Base-by-base conservation (phyloP, 306 rosid species). In the Alnus rubra region DNA sequence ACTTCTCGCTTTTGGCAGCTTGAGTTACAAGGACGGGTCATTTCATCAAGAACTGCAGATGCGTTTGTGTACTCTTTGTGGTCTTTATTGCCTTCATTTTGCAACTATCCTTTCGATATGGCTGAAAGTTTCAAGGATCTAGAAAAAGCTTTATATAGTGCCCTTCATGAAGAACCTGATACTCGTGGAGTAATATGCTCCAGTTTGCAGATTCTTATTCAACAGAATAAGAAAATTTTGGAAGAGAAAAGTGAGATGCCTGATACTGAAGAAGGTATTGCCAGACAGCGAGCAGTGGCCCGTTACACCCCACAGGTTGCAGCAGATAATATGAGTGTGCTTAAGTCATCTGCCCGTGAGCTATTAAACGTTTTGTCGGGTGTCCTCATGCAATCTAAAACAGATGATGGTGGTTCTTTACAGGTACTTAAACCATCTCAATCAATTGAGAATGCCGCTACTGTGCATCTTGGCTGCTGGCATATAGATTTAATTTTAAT, bases 321-420 rank as follows among this genome's bases (percentile, higher is more conserved):
- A 31, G 45, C 56, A 48, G 84, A 82, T 69, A 95, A 95, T 82
- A 84, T 95, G 78, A 71, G 70, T 53, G 90, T 69, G 70, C 84
- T 94, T 72, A 89, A 82, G 76, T 81, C 86, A 79, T 86, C 89
- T 77, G 87, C 92, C 58, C 81, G 78, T 48, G 82, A 67, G 54
- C 69, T 90, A 44, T 50, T 95, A 82, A 64, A 76, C 76, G 90
- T 84, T 74, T 82, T 92, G 49, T 91, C 94, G 18, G 75, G 76
- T 15, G 86, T 91, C 54, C 90, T 92, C 69, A 78, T 87, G 69
- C 83, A 88, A 47, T 76, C 96, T 42, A 73, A 78, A 8, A 91
- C 85, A 85, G 98, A 95, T 56, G 93, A 90, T n/a, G 98, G 96
- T 74, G 97, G 98, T 77, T 91, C 90, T 88, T 75, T 95, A 87